These are phyloP conservation scores for Mucor circinelloides DNA, from an alignment of 371 early-diverging fungal species.

Conservation along the genomic window DNA sequence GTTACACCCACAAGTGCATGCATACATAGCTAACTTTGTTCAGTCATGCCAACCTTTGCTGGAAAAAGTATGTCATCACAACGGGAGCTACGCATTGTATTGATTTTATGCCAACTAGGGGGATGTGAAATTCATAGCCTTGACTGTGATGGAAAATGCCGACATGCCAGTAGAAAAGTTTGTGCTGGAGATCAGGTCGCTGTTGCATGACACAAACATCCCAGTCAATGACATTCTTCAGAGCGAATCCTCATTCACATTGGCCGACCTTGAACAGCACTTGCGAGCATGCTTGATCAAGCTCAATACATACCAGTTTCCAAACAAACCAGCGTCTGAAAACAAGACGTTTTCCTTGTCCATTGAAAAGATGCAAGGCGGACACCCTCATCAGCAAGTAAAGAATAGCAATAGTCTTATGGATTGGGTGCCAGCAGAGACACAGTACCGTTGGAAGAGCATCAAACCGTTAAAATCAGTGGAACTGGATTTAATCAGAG, in stretches of 20 bases:
- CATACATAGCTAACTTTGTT: constrained; percentile 51
- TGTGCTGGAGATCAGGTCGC: constrained; percentile 52
- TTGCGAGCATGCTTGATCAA: constrained; percentile 50
- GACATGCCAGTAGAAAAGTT: constrained; percentile 48
- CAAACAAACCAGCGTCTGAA: constrained; percentile 8
- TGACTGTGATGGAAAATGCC: constrained; percentile 33
- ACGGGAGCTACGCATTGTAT: not conserved
- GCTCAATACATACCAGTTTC: constrained; percentile 25
- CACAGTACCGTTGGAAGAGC: constrained; percentile 7
- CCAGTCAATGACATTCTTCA: constrained; percentile 1
- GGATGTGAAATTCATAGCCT: constrained; percentile 33
- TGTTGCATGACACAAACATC: constrained; percentile 8
- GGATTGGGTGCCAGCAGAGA: constrained; percentile 54
- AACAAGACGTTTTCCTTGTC: constrained; percentile 43
- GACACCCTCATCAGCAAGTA: constrained; percentile 11
- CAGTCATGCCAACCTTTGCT: constrained; percentile 44
- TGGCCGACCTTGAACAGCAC: constrained; percentile 44
- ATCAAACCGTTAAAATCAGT: constrained; percentile 52
- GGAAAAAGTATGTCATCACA: constrained; percentile 33
- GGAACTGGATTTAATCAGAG: constrained; percentile 46
- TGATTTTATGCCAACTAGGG: constrained; percentile 35
- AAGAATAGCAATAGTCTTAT: constrained; percentile 6
- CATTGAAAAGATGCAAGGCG: constrained; percentile 37
- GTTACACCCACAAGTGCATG: constrained; percentile 45
- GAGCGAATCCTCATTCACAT: constrained; percentile 25